A percentile compares a stretch with the other conserved stretches of the same genome.
Conservation (phyloP, 495 filamentous ascomycete species). For the Parathielavia hyrcaniae region DNA sequence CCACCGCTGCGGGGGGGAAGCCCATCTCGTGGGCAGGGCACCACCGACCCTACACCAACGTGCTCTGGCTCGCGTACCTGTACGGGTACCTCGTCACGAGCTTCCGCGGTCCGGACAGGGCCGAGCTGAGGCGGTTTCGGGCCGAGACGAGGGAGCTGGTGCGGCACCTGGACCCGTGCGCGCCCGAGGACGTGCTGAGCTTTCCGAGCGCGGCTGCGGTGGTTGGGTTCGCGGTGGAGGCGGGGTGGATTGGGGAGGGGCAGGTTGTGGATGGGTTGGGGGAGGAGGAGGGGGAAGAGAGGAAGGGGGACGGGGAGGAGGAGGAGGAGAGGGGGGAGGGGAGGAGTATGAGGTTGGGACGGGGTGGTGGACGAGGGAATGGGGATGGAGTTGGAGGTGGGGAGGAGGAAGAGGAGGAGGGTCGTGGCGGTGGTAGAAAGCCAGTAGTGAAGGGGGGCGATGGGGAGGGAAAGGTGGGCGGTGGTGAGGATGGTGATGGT, state of each 20-base stretch:
- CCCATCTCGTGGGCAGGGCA: conserved; percentile 38
- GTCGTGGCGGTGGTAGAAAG: background rate
- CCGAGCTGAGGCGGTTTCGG: conserved; percentile 34
- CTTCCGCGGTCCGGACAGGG: conserved; percentile 33
- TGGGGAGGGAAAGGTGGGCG: background rate
- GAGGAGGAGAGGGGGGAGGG: background rate
- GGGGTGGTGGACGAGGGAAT: background rate
- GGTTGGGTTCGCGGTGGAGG: conserved; percentile 40
- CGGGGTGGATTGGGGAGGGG: conserved; percentile 42
- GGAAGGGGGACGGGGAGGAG: background rate
- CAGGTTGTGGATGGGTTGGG: conserved; percentile 34
- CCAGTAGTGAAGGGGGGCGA: too few species aligned
- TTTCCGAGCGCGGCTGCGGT: conserved; percentile 42
- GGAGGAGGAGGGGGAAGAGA: background rate
- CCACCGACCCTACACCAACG: conserved; percentile 49
- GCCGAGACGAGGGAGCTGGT: conserved; percentile 39
- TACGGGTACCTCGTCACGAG: conserved; percentile 38
- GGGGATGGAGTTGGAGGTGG: background rate
- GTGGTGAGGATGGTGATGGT: background rate
- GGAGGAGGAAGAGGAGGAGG: background rate
- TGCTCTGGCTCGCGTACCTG: conserved; percentile 49
- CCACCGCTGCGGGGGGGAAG: conserved; percentile 23
- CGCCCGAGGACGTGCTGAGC: conserved; percentile 31
- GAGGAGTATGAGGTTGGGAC: background rate
- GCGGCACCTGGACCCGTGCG: conserved; percentile 38